Conservation (phyloP, 1,139 yeast genomes). For the Taphrina flavorubra region DNA sequence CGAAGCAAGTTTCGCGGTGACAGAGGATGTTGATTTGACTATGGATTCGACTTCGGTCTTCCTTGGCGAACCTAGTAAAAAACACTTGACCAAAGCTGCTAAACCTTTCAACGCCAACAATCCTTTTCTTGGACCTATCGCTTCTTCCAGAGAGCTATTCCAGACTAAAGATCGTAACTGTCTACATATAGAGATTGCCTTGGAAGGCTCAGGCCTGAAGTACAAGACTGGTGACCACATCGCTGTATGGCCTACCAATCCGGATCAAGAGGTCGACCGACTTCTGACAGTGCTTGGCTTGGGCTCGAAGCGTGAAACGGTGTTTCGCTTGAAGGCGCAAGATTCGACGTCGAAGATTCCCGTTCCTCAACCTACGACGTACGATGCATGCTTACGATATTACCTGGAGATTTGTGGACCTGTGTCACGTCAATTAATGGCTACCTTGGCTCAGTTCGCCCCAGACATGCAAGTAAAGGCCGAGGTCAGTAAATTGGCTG, state of each 20-base stretch:
- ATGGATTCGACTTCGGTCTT: slow-evolving; percentile 58
- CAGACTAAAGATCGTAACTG: slow-evolving; percentile 71
- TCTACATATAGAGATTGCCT: slow-evolving; percentile 87
- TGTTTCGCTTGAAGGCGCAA: slow-evolving; percentile 69
- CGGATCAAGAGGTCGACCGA: slow-evolving; percentile 70
- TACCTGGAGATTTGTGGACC: slow-evolving; percentile 92
- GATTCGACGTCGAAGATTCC: slow-evolving; percentile 80
- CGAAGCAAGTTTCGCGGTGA: slow-evolving; percentile 70
- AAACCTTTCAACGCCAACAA: slow-evolving; percentile 86
- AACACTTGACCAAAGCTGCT: slow-evolving; percentile 61
- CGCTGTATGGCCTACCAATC: slow-evolving; percentile 92
- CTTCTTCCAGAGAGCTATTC: slow-evolving; percentile 71
- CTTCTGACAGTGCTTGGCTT: slow-evolving; percentile 72
- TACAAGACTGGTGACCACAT: slow-evolving; percentile 96
- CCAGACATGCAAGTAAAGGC: slow-evolving; percentile 68
- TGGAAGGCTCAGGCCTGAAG: slow-evolving; percentile 73
- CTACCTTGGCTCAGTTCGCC: slow-evolving; percentile 81
- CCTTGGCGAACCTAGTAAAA: slow-evolving; percentile 81
- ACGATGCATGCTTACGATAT: slow-evolving; percentile 82
- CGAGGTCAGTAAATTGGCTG: slow-evolving; percentile 62
- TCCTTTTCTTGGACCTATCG: slow-evolving; percentile 80
- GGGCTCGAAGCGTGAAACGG: slow-evolving; percentile 59
- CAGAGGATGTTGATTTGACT: slow-evolving; percentile 50
- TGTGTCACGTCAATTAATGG: slow-evolving; percentile 84
- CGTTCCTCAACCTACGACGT: slow-evolving; percentile 89